Conservation (phyloP, 768 basidiomycete species). For the Lentinula sp. region DNA sequence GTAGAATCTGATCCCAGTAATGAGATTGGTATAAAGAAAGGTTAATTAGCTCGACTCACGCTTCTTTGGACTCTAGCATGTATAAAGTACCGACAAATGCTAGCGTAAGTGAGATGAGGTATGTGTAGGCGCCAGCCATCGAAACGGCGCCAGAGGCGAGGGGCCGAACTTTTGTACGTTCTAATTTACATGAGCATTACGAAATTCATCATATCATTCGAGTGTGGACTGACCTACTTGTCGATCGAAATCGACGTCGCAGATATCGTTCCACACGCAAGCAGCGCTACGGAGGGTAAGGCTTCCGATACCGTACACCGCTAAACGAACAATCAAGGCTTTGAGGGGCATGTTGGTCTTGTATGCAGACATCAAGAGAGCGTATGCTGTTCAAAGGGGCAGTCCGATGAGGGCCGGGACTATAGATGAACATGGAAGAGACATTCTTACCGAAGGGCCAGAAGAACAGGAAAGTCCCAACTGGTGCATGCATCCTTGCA, state of each 20-base stretch:
- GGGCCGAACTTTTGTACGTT: conserved; percentile 18
- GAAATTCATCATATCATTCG: no score
- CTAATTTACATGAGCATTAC: background rate
- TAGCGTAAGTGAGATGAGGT: conserved; percentile 5
- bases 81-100: conserved; percentile 7
- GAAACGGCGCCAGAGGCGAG: conserved; percentile 14
- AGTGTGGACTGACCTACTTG: conserved; percentile 15
- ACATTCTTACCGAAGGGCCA: conserved; percentile 13
- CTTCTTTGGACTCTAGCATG: conserved; percentile 4
- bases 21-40: background rate
- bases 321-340: conserved; percentile 8
- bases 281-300: conserved; percentile 16
- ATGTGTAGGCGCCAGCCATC: conserved; percentile 12
- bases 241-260: conserved; percentile 18
- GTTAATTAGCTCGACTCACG: background rate
- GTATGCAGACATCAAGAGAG: conserved; percentile 14
- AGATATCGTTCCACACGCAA: conserved; percentile 22
- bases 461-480: conserved; percentile 14
- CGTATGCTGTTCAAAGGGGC: conserved; percentile 10
- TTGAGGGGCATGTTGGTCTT: conserved; percentile 6
- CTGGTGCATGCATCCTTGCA: conserved; percentile 7
- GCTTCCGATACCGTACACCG: conserved; percentile 9
- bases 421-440: background rate
- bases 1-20: conserved; percentile 7
- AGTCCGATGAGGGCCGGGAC: background rate